Evolutionary conservation across 306 rosid genomes (phyloP), one percentile per base, ranked within the genome.

Genomic region (Trifolium dubium): DNA sequence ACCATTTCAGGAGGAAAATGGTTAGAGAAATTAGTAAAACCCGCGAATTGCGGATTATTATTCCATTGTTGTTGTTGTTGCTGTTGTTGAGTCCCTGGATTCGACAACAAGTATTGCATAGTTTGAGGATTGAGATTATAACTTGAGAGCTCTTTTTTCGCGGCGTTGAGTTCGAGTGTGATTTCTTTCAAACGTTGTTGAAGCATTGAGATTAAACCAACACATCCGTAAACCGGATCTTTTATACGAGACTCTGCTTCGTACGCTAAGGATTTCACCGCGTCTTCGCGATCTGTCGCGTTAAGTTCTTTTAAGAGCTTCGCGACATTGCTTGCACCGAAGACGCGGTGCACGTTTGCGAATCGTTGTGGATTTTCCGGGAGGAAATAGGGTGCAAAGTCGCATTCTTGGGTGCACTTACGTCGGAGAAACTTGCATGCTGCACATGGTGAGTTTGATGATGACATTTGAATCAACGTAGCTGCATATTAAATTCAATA

Each of bases 391-490:
- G 97, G 98, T 0, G 97, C 97, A 19, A 88, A 90, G 41, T 80
- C 85, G 50, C 98, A 92, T 53, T 90, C 97, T 56, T 86, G 90
- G 0, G 92, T 89, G 89, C 98, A 92, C 49, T 90, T 92, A 14
- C 90, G 69, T 59, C 97, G 35, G 3, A 77, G 87, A 30, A 72
- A 81, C 78, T 90, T 92, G 79, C 97, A 90, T 18, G 95, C 95
- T 1, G 93, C 97, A 70, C 95, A 92, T 4, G 98, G 95, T 1
- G 95, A 70, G 51, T 77, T 86, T 4, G 91, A 78, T 6, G 84
- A 74, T 2, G 89, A 71, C 86, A 80, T 73, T 73, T 31, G 17
- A 28, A 44, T 5, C 19, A 41, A 43, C 30, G 3, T 2, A 67
- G 47, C 72, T 44, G 72, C 56, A 67, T 4, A 44, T 44, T 14